Percentiles rank a stretch among this genome's conserved stretches.
phyloP scores from a whole-genome alignment of 345 rosid species.

The Ceriops zippeliana region DNA sequence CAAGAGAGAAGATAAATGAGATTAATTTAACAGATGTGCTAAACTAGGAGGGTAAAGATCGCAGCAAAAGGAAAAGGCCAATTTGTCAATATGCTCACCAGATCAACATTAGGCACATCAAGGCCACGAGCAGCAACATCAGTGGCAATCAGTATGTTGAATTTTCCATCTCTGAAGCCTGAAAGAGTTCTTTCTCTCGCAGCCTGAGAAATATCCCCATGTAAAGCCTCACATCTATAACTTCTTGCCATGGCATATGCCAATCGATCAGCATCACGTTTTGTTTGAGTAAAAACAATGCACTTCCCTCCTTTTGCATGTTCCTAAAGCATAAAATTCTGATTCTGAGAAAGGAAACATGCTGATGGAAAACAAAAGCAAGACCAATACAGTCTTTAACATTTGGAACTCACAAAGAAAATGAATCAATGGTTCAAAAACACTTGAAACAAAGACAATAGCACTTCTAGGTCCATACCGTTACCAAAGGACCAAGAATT shows the following conservation, averaged over 20 bases:
- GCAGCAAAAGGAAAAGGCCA: background rate
- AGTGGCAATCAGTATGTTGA: constrained; percentile 87
- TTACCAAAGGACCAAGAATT: constrained; percentile 71
- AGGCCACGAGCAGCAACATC: constrained; percentile 99
- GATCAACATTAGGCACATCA: constrained; percentile 97
- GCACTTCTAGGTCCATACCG: constrained; percentile 40
- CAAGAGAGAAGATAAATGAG: too few species aligned
- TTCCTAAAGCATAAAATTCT: constrained; percentile 44
- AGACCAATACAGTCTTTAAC: background rate
- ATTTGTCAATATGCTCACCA: constrained; percentile 48
- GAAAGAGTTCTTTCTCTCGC: constrained; percentile 87
- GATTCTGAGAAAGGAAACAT: constrained; percentile 11
- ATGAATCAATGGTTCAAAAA: background rate
- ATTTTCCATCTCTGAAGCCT: constrained; percentile 76
- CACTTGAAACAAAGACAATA: background rate
- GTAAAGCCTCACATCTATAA: constrained; percentile 79
- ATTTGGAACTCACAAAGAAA: constrained; percentile 4
- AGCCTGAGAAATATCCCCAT: constrained; percentile 89
- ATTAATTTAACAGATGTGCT: too few species aligned
- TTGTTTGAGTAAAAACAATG: constrained; percentile 91
- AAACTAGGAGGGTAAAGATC: background rate
- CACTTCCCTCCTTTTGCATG: constrained; percentile 98
- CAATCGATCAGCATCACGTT: constrained; percentile 90
- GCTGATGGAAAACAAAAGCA: background rate
- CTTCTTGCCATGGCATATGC: constrained; percentile 67